phyloP scores from a whole-genome alignment of 768 basidiomycete genomes.

The Galerina sulciceps region DNA sequence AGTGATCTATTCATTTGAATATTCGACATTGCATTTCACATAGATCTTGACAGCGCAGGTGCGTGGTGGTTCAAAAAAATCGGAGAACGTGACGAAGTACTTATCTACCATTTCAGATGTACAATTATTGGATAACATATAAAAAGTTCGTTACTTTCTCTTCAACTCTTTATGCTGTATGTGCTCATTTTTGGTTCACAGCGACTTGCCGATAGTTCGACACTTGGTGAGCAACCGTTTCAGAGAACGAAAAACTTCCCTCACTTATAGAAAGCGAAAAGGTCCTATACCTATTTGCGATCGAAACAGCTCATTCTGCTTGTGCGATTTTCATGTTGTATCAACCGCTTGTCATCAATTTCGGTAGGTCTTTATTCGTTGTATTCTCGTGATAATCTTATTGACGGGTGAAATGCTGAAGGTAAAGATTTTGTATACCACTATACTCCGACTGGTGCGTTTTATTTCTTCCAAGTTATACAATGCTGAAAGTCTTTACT shows the following conservation, averaged over 20 bases:
- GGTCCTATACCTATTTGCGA: conserved; percentile 28
- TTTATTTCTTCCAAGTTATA: no score
- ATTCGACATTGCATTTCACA: no score
- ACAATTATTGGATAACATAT: conserved; percentile 19
- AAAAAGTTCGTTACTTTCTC: conserved; percentile 13
- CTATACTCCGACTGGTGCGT: no score
- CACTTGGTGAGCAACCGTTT: conserved; percentile 6
- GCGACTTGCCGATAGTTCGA: conserved; percentile 18
- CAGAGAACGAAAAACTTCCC: not conserved
- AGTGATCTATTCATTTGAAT: not conserved
- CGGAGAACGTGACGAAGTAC: not conserved
- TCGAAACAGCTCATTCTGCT: conserved; percentile 25
- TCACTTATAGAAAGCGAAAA: conserved; percentile 1
- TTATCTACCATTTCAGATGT: conserved; percentile 11
- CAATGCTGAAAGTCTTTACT: no score
- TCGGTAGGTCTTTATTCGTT: conserved; percentile 11
- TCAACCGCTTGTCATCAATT: conserved; percentile 22
- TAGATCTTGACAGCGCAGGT: conserved; percentile 15
- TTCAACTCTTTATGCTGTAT: not conserved
- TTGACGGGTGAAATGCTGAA: no score
- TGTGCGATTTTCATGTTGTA: conserved; percentile 27
- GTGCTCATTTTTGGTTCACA: not conserved
- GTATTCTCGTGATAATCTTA: no score
- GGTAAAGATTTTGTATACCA: no score
- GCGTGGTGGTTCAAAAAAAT: not conserved